Evolutionary conservation across 1,139 yeast genomes (phyloP).

Genomic region (Geotrichum candidum): DNA sequence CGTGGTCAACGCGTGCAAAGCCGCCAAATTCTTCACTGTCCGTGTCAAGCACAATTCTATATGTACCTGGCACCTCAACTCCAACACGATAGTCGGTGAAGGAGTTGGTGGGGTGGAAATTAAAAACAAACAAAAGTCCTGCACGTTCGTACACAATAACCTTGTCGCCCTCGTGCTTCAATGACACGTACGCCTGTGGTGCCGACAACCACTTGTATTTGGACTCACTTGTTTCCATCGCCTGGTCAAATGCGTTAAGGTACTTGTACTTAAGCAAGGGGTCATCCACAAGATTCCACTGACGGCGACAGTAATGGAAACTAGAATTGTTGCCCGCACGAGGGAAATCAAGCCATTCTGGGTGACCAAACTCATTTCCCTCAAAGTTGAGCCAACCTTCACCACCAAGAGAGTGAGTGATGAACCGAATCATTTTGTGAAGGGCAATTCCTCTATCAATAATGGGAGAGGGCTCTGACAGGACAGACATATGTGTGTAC

Average conservation of each 20-base stretch:
- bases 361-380: conserved; percentile 98
- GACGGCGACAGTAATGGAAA: conserved; percentile 91
- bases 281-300: conserved; percentile 80
- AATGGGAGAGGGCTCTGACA: conserved; percentile 66
- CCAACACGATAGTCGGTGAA: conserved; percentile 86
- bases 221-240: conserved; percentile 72
- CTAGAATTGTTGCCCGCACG: conserved; percentile 81
- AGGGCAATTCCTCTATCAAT: conserved; percentile 85
- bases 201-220: conserved; percentile 67
- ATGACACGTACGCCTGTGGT: conserved; percentile 78
- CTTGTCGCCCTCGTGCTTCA: conserved; percentile 84
- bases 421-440: conserved; percentile 81
- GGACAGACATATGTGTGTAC: conserved; percentile 89
- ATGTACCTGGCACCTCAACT: conserved; percentile 71
- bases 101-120: conserved; percentile 81
- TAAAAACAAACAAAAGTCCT: conserved; percentile 76
- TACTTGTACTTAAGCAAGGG: conserved; percentile 71
- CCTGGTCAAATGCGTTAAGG: conserved; percentile 71
- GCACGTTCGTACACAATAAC: conserved; percentile 84
- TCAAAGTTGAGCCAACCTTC: conserved; percentile 94
- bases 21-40: conserved; percentile 77
- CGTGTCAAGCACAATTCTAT: conserved; percentile 66
- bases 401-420: conserved; percentile 88
- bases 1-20: conserved; percentile 62
- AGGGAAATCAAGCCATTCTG: conserved; percentile 98